Conservation (phyloP, 495 filamentous ascomycete species). For the Penicillium cataractarum region DNA sequence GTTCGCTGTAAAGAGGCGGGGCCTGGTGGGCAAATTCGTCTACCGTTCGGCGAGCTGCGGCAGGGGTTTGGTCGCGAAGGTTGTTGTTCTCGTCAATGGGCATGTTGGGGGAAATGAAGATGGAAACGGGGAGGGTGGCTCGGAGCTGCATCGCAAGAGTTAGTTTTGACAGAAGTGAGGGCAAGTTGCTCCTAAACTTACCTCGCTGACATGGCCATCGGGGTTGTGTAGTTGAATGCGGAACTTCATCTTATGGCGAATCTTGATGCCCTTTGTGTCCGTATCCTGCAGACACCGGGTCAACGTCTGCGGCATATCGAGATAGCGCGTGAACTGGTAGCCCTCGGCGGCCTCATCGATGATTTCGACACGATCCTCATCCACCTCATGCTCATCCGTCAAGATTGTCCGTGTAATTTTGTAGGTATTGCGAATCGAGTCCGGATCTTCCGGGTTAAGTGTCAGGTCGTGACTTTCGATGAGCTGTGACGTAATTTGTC, state of each 20-base stretch:
- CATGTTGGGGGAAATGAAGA: constrained; percentile 93
- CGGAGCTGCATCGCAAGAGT: constrained; percentile 58
- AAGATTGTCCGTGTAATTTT: constrained; percentile 65
- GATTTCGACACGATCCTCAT: constrained; percentile 63
- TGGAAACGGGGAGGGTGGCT: constrained; percentile 79
- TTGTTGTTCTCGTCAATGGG: constrained; percentile 80
- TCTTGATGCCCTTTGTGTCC: constrained; percentile 79
- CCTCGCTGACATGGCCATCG: constrained; percentile 90
- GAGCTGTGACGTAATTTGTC: constrained; percentile 71
- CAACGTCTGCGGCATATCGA: constrained; percentile 78
- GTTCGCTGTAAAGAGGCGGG: constrained; percentile 86
- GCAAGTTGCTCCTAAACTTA: constrained; percentile 34
- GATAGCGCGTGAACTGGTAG: constrained; percentile 68
- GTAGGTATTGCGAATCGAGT: constrained; percentile 57
- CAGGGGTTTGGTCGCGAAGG: constrained; percentile 58
- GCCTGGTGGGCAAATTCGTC: constrained; percentile 58
- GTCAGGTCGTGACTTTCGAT: constrained; percentile 77
- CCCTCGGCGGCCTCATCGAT: constrained; percentile 77
- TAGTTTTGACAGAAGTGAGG: background rate
- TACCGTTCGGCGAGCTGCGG: constrained; percentile 36
- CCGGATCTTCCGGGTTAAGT: constrained; percentile 51
- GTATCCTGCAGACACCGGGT: constrained; percentile 83
- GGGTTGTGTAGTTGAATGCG: constrained; percentile 88
- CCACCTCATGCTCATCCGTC: constrained; percentile 63
- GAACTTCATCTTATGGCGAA: constrained; percentile 84